Percentiles rank a stretch among this genome's conserved stretches.
phyloP scores from a whole-genome alignment of 306 rosid species.

The Mimosa pudica region DNA sequence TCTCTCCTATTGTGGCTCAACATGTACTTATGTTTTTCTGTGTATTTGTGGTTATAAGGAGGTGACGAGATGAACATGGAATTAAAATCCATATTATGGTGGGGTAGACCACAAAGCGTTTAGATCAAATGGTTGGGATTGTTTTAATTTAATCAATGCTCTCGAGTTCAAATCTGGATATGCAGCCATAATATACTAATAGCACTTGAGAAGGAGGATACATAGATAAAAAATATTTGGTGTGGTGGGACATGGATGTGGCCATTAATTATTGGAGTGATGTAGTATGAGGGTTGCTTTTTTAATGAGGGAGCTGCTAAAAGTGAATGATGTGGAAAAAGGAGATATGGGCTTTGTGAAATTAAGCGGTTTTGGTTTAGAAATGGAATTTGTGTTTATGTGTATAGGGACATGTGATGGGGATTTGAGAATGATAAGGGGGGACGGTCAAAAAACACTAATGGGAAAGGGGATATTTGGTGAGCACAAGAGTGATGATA shows the following conservation, averaged over 20 bases:
- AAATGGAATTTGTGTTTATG: slow-evolving; percentile 9
- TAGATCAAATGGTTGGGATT: too few relatives aligned
- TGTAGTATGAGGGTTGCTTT: slow-evolving; percentile 23
- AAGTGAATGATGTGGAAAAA: slow-evolving; percentile 18
- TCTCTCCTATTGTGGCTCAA: too few relatives aligned
- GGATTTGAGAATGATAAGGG: not conserved
- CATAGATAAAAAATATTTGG: not conserved
- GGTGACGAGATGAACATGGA: too few relatives aligned
- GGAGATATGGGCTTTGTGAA: not conserved
- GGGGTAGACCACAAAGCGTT: too few relatives aligned
- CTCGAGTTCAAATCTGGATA: too few relatives aligned
- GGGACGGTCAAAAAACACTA: slow-evolving; percentile 49
- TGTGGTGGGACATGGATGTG: slow-evolving; percentile 13
- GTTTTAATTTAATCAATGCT: too few relatives aligned
- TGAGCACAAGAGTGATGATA: slow-evolving; percentile 4
- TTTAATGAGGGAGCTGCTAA: slow-evolving; percentile 35
- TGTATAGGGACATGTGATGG: not conserved
- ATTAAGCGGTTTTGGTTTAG: not conserved
- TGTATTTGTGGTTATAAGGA: too few relatives aligned
- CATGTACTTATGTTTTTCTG: too few relatives aligned
- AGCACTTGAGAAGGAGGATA: too few relatives aligned
- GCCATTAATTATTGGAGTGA: slow-evolving; percentile 17
- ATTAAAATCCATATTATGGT: too few relatives aligned
- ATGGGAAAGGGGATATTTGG: slow-evolving; percentile 32
- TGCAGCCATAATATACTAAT: too few relatives aligned